Evolutionary conservation across 495 filamentous ascomycete genomes (phyloP), one percentile per base, ranked within the genome.

Genomic region (Tuber melanosporum): DNA sequence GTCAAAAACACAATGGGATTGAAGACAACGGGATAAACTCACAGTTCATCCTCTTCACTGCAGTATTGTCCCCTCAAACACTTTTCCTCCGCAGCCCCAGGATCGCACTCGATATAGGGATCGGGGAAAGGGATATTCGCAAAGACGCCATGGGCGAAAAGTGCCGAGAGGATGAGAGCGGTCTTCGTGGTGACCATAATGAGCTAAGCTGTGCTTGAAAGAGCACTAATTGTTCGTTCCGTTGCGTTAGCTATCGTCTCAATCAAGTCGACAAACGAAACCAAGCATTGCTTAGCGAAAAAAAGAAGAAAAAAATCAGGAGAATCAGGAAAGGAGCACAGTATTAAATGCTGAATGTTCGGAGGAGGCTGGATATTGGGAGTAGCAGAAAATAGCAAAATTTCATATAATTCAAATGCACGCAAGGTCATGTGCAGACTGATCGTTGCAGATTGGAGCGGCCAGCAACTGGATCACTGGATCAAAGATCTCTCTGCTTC

Each of bases 111-210:
- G 42, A 75, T 81, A 9, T 42, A 9, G 15, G 44, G 19, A 10
- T 44, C 0, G 15, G 19, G 20, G 36, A 81, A 71, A 26, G 17
- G 19, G 42, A 81, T 73, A 42, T 81, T 81, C 69, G 42, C 80
- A 43, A 81, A 70, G 69, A 75, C 80, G 17, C 78, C 80, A 39
- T 75, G 74, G 70, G 76, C 79, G 42, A 81, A 42, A 19, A 81
- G 78, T 20, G 77, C 78, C 45, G 78, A 76, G 73, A 80, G 78
- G 78, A 80, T 42, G 17, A 81, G 20, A 44, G 77, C 46, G 45
- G 70, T 71, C 74, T 81, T 39, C 0, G 22, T 45, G 7, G 41
- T 8, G 71, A 72, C 79, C 79, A 81, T 81, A 44, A 52, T 81
- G 69, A 81, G 74, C 78, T 80, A 80, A 43, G 70, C 62, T 47